These are phyloP conservation scores for Polytolypa hystricis DNA, from an alignment of 2,329 filamentous ascomycete genomes.

Conservation along the genomic window DNA sequence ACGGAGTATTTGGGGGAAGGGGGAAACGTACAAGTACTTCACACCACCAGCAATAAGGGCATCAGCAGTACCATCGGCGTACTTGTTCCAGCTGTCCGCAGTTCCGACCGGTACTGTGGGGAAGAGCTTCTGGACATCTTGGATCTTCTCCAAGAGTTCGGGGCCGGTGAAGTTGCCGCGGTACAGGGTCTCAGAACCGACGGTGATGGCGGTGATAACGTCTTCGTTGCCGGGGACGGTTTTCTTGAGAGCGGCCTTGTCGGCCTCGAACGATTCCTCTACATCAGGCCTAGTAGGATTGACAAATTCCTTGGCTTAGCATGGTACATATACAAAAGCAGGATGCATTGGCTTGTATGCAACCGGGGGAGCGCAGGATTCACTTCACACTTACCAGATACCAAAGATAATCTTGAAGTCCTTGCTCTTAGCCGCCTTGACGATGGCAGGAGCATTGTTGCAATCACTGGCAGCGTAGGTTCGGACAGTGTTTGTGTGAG, in stretches of 20 bases:
- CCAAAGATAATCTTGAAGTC: slow-evolving; percentile 59
- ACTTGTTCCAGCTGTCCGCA: slow-evolving; percentile 65
- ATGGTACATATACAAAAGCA: neutral
- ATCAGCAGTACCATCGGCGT: slow-evolving; percentile 56
- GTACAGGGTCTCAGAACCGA: slow-evolving; percentile 61
- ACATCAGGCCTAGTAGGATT: slow-evolving; percentile 49
- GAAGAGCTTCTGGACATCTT: slow-evolving; percentile 47
- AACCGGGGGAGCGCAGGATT: neutral
- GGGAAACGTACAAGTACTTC: slow-evolving; percentile 41
- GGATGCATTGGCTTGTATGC: slow-evolving; percentile 1
- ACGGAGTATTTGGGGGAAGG: no score
- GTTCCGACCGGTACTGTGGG: slow-evolving; percentile 50
- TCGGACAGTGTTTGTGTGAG: slow-evolving; percentile 47
- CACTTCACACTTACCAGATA: slow-evolving; percentile 47
- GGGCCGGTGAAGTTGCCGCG: slow-evolving; percentile 54
- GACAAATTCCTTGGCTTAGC: neutral
- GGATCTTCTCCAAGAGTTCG: slow-evolving; percentile 50
- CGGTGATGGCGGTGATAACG: slow-evolving; percentile 56
- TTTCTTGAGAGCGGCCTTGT: slow-evolving; percentile 47
- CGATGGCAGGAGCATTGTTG: slow-evolving; percentile 49
- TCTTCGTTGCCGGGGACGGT: slow-evolving; percentile 37
- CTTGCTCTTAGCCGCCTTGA: slow-evolving; percentile 55
- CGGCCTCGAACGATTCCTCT: slow-evolving; percentile 49
- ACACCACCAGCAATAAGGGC: slow-evolving; percentile 49
- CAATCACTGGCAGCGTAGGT: slow-evolving; percentile 59